Conservation (phyloP, 78 protist genomes). For the Planoprotostelium fungivorum region DNA sequence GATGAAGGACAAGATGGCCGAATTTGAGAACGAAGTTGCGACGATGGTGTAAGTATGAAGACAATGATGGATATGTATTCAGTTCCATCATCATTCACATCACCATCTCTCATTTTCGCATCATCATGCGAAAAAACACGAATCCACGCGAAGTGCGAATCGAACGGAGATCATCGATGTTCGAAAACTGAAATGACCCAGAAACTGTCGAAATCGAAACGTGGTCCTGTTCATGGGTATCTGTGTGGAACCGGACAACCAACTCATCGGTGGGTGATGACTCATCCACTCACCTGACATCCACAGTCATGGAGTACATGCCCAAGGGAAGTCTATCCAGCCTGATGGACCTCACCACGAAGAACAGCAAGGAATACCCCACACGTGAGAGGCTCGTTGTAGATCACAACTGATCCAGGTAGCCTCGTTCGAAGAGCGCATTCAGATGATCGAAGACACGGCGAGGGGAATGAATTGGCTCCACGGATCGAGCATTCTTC, state of each 20-base stretch:
- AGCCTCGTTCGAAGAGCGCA: slow-evolving; percentile 3
- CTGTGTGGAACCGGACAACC: not conserved
- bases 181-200: no score
- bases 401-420: not conserved
- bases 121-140: no score
- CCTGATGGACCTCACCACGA: not conserved
- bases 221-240: not conserved
- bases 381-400: not conserved
- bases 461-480: slow-evolving; percentile 75
- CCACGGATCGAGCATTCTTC: slow-evolving; percentile 65
- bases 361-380: not conserved
- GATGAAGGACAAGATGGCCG: not conserved
- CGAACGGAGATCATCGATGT: no score
- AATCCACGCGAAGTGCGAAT: not conserved
- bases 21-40: not conserved
- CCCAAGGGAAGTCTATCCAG: not conserved
- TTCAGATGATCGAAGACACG: slow-evolving; percentile 66
- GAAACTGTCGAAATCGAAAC: not conserved
- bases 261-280: not conserved
- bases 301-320: not conserved
- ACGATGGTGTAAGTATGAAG: not conserved
- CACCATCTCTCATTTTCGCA: not conserved
- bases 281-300: not conserved
- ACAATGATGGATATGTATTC: not conserved
- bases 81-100: not conserved